These are phyloP conservation scores for Aspergillus bertholletiae DNA, from an alignment of 495 filamentous ascomycete species.

Conservation along the genomic window DNA sequence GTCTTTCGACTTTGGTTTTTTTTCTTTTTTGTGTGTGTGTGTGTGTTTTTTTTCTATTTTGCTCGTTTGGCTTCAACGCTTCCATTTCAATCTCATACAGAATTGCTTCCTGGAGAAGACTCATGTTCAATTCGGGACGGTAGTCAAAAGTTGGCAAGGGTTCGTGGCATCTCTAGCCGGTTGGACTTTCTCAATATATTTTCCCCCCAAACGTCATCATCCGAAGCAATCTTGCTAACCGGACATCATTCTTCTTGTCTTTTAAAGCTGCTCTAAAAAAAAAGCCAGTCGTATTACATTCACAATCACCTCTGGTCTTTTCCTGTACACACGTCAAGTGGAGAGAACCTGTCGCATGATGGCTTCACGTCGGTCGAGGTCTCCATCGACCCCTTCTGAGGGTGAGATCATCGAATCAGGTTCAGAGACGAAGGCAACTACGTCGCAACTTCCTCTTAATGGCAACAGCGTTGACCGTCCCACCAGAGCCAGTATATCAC, in stretches of 20 bases:
- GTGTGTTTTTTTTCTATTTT: neutral
- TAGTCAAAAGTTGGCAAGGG: conserved; percentile 21
- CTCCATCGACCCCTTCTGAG: conserved; percentile 57
- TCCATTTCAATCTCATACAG: neutral
- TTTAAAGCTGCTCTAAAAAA: conserved; percentile 21
- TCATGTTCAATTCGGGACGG: conserved; percentile 15
- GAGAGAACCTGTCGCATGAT: conserved; percentile 16
- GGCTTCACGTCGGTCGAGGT: conserved; percentile 42
- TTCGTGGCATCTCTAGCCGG: conserved; percentile 39
- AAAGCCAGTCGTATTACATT: conserved; percentile 1
- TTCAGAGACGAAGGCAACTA: conserved; percentile 67
- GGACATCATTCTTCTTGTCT: conserved; percentile 18
- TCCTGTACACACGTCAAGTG: neutral
- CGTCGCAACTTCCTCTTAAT: conserved; percentile 72
- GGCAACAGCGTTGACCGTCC: conserved; percentile 74
- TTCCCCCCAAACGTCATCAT: conserved; percentile 8
- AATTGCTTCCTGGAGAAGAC: neutral
- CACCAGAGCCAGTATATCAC: conserved; percentile 52
- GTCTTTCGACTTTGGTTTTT: neutral
- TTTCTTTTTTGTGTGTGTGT: neutral
- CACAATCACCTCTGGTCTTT: neutral
- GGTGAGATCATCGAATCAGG: conserved; percentile 84
- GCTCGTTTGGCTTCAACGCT: too few species aligned
- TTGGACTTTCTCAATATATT: conserved; percentile 44
- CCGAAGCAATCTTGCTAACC: conserved; percentile 27